These are phyloP conservation scores for Syzygium malaccense DNA, from an alignment of 441 rosid genomes.

Conservation along the genomic window DNA sequence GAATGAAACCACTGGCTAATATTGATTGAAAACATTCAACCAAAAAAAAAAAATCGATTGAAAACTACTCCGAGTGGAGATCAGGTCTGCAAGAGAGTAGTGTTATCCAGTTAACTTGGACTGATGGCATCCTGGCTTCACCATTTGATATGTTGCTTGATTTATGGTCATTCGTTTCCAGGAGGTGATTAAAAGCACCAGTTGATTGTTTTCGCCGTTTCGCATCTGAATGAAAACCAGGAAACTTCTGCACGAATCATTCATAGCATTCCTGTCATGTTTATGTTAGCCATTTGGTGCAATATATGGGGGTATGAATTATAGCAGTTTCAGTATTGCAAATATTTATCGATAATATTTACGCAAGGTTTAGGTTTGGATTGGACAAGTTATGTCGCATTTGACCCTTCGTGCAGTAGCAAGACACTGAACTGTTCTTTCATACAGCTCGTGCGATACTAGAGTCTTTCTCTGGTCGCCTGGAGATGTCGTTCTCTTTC, in stretches of 20 bases:
- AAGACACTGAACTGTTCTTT: not conserved
- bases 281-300: not conserved
- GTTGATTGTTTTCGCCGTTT: not conserved
- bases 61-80: not conserved
- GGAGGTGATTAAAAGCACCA: not conserved
- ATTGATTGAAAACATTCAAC: not conserved
- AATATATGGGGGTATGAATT: not conserved
- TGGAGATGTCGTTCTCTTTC: not conserved
- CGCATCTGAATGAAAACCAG: not conserved
- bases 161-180: not conserved
- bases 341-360: not conserved
- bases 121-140: not conserved
- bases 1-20: not conserved
- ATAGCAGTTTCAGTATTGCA: not conserved
- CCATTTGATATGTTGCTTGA: not conserved
- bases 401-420: not conserved
- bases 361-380: not conserved
- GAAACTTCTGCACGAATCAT: not conserved
- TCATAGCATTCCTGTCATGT: not conserved
- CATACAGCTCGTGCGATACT: not conserved
- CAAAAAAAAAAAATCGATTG: not conserved
- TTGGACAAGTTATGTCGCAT: not conserved
- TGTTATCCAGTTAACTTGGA: fast-evolving
- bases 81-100: not conserved
- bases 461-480: not conserved